A percentile compares a stretch with the other conserved stretches of the same genome.
phyloP scores from a whole-genome alignment of 192 early-diverging fungal species.

The Linnemannia exigua region DNA sequence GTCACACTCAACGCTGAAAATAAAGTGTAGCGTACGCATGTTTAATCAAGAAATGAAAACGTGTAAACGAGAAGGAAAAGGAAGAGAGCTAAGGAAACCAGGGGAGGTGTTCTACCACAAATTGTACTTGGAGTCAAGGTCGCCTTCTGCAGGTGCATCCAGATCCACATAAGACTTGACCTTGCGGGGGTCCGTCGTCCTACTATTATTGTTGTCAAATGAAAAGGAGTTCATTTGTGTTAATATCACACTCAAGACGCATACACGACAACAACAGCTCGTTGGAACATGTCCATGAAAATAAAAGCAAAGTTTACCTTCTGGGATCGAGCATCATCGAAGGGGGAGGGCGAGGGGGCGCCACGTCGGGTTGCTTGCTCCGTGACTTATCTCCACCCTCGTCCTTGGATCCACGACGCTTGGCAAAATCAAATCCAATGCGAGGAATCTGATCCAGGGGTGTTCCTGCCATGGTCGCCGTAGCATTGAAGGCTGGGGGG shows the following conservation, averaged over 20 bases:
- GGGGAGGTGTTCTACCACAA: slow-evolving; percentile 29
- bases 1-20: no score
- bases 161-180: slow-evolving; percentile 91
- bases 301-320: slow-evolving; percentile 33
- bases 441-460: slow-evolving; percentile 71
- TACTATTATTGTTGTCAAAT: slow-evolving; percentile 21
- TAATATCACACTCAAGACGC: neutral
- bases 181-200: slow-evolving; percentile 76
- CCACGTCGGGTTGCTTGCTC: slow-evolving; percentile 13
- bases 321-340: slow-evolving; percentile 51
- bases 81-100: neutral
- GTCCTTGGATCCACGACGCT: slow-evolving; percentile 39
- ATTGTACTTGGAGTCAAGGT: slow-evolving; percentile 72
- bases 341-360: slow-evolving; percentile 30
- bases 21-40: neutral
- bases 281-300: neutral
- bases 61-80: neutral
- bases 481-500: slow-evolving; percentile 46
- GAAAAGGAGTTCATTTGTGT: neutral
- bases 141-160: slow-evolving; percentile 87
- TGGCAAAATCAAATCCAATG: slow-evolving; percentile 67
- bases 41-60: neutral
- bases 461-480: slow-evolving; percentile 60
- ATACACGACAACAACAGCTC: neutral
- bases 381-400: slow-evolving; percentile 27